Base-by-base conservation (phyloP, 108 stramenopile species). In the Bacterosira constricta region DNA sequence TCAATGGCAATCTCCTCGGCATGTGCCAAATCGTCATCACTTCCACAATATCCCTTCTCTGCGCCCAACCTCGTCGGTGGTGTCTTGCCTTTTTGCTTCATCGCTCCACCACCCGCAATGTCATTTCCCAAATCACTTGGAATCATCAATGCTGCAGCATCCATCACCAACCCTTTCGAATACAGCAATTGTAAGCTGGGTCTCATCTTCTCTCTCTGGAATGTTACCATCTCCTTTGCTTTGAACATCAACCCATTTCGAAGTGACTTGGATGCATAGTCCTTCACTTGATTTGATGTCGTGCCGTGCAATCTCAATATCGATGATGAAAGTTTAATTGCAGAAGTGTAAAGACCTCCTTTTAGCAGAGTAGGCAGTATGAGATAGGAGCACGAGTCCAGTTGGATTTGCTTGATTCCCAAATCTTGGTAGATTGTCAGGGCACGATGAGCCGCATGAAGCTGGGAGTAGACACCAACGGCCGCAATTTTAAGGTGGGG, bases 351-450 rank as follows among this genome's bases (percentile, higher is more conserved):
- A 23, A 90, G 73, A 36, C 92, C 92, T 39, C 86, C 85, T 17
- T 71, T 62, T 20, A 86, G 27, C 10, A 93, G 77, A 26, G 75
- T 41, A 2, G 89, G 88, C 9, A 89, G 54, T 45, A 90, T 86
- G 27, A 85, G 66, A 57, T 84, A 93, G 12, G 75, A 74, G 41
- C 92, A 93, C 1, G 92, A 89, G 56, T 93, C 92, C 13, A 85
- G 62, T 62, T 93, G 92, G 21, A 93, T 90, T 63, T 93, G 88
- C 57, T 89, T 93, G 21, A 93, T 71, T 17, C 72, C 75, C 45
- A 90, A 68, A 18, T 60, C 62, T 55, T 88, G 51, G 60, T 64
- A 90, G 12, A 86, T 49, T 9, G 77, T 77, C 47, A 77, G 83
- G 12, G 88, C 71, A 53, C 88, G 85, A 37, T 63, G 32, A 0